phyloP scores from a whole-genome alignment of 768 basidiomycete species.

The Pisolithus albus region DNA sequence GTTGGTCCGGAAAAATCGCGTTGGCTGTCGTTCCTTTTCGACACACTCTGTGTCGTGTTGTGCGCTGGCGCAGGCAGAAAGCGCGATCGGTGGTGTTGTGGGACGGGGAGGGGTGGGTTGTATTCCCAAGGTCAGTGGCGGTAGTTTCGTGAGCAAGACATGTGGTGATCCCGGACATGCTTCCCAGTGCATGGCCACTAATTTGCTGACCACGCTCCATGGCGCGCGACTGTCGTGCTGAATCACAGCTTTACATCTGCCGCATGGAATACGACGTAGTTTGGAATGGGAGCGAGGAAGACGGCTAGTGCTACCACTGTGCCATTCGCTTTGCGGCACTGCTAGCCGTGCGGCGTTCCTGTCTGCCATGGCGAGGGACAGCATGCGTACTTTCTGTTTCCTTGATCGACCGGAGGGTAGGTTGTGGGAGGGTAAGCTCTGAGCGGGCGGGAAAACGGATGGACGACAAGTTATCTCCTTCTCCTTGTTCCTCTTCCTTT shows the following conservation, averaged over 20 bases:
- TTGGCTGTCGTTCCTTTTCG: not conserved
- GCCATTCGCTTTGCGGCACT: not conserved
- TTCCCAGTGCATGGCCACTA: constrained; percentile 23
- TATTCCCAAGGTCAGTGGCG: constrained; percentile 2
- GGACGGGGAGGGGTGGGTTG: constrained; percentile 9
- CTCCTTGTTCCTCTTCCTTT: constrained; percentile 18
- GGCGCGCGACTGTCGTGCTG: constrained; percentile 21
- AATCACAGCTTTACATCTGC: constrained; percentile 20
- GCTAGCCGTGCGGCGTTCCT: constrained; percentile 3
- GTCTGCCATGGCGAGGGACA: constrained; percentile 13
- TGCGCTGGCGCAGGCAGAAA: constrained; percentile 3
- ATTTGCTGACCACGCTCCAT: constrained; percentile 21
- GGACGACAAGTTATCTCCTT: constrained; percentile 3
- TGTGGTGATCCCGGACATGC: constrained; percentile 20
- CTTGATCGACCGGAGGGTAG: not conserved
- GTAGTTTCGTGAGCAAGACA: constrained; percentile 3
- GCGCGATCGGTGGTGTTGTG: constrained; percentile 4
- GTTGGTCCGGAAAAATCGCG: not conserved
- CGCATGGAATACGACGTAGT: constrained; percentile 17
- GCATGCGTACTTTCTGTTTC: constrained; percentile 1
- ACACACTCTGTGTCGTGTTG: not conserved
- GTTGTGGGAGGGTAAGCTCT: not conserved
- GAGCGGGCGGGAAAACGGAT: not conserved
- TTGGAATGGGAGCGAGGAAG: not conserved
- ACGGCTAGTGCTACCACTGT: not conserved